Conservation (phyloP, 805 yeast species). For the Candida sithepensis region DNA sequence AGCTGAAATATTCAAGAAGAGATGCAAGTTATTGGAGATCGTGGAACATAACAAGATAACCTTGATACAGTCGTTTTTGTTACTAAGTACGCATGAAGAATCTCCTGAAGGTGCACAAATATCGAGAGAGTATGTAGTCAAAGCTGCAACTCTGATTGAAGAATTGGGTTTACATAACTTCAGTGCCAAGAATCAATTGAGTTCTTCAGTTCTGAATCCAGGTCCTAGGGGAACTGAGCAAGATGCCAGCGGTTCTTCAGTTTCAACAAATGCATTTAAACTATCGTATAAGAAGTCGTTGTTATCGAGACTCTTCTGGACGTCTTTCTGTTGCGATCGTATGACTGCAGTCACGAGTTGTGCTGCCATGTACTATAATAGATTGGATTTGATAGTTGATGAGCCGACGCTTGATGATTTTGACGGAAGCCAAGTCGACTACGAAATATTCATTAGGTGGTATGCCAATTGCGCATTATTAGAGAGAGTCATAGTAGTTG, state of each 20-base stretch:
- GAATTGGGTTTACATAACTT: constrained; percentile 29
- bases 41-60: constrained; percentile 27
- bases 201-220: not conserved
- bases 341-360: constrained; percentile 27
- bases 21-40: constrained; percentile 26
- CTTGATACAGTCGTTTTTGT: constrained; percentile 25
- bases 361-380: constrained; percentile 25
- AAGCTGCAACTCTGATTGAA: constrained; percentile 25
- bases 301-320: constrained; percentile 29
- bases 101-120: constrained; percentile 27
- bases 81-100: constrained; percentile 30
- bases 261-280: constrained; percentile 7
- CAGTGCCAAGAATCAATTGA: constrained; percentile 21
- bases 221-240: not conserved
- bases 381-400: constrained; percentile 25
- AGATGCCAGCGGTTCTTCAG: not conserved
- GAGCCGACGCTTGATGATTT: constrained; percentile 23
- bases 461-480: constrained; percentile 20
- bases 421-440: constrained; percentile 23
- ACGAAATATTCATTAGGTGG: constrained; percentile 24
- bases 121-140: constrained; percentile 23
- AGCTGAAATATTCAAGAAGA: constrained; percentile 22
- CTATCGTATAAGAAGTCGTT: constrained; percentile 20
- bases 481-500: constrained; percentile 23
- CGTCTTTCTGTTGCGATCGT: constrained; percentile 29